These are phyloP conservation scores for Clohesyomyces aquaticus DNA, from an alignment of 495 filamentous ascomycete genomes.

Conservation along the genomic window DNA sequence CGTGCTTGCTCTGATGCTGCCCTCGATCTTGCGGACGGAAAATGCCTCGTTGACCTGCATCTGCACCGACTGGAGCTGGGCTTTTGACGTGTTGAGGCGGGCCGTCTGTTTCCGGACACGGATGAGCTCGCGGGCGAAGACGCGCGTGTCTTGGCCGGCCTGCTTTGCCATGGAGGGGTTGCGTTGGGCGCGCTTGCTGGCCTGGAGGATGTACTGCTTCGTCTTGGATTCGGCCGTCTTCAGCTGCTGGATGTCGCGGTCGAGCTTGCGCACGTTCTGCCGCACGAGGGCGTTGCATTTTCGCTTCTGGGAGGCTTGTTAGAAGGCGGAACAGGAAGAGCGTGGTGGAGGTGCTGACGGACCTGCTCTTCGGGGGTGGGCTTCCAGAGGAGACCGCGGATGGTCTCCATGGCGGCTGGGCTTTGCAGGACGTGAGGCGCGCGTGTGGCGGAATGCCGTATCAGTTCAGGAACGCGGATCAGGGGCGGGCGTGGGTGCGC, in stretches of 20 bases:
- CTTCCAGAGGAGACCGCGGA: slow-evolving; percentile 86
- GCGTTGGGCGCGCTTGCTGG: slow-evolving; percentile 75
- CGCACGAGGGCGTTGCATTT: slow-evolving; percentile 96
- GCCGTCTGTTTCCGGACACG: slow-evolving; percentile 73
- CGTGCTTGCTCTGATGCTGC: slow-evolving; percentile 80
- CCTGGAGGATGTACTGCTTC: slow-evolving; percentile 77
- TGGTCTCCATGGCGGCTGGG: slow-evolving; percentile 72
- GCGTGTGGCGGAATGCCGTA: too few species aligned
- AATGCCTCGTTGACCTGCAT: slow-evolving; percentile 99
- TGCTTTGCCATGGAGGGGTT: slow-evolving; percentile 75
- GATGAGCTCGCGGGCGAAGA: slow-evolving; percentile 86
- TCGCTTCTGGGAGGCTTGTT: slow-evolving; percentile 65
- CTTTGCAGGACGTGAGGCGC: background rate
- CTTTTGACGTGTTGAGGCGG: slow-evolving; percentile 81
- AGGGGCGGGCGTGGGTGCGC: too few species aligned
- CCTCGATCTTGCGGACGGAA: slow-evolving; percentile 93
- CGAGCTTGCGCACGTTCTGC: slow-evolving; percentile 87
- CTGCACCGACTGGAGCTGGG: slow-evolving; percentile 88
- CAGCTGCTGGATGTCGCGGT: slow-evolving; percentile 83
- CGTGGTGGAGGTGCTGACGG: background rate
- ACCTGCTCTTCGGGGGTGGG: slow-evolving; percentile 93
- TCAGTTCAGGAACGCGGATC: too few species aligned
- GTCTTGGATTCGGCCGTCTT: slow-evolving; percentile 80
- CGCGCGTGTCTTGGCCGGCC: slow-evolving; percentile 76
- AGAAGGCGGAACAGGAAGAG: background rate